These are phyloP conservation scores for Xerocomellus intermedius DNA, from an alignment of 768 basidiomycete genomes.

Conservation along the genomic window DNA sequence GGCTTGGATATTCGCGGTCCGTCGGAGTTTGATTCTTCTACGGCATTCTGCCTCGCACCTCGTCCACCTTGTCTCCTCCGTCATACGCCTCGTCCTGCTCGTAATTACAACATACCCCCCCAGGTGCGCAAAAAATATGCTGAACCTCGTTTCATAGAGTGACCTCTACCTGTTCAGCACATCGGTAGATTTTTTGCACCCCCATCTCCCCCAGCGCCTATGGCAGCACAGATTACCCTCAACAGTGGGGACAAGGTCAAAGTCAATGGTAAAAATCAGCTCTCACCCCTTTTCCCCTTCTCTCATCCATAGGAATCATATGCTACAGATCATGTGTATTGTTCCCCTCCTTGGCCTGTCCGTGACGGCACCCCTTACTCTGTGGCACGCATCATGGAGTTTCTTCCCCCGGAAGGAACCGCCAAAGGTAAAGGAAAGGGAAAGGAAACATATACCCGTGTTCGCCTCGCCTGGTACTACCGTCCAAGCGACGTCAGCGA, in stretches of 20 bases:
- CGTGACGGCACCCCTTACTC: conserved; percentile 95
- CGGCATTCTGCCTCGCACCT: conserved; percentile 34
- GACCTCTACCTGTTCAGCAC: conserved; percentile 4
- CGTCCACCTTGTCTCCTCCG: conserved; percentile 36
- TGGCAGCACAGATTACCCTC: conserved; percentile 49
- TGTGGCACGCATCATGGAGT: conserved; percentile 96
- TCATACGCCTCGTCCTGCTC: conserved; percentile 26
- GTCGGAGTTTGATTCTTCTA: conserved; percentile 36
- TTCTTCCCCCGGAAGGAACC: conserved; percentile 76
- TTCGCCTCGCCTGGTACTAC: conserved; percentile 94
- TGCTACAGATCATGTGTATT: conserved; percentile 91
- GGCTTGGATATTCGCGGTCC: conserved; percentile 31
- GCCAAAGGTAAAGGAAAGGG: conserved; percentile 65
- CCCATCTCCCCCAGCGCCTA: conserved; percentile 20
- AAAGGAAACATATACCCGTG: conserved; percentile 73
- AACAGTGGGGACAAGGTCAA: conserved; percentile 83
- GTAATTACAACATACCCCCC: conserved; percentile 17
- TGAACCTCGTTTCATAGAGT: background rate
- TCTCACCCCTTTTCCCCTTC: conserved; percentile 13
- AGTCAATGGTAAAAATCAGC: conserved; percentile 69
- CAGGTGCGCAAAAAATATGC: conserved; percentile 27
- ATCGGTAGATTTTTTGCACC: conserved; percentile 28
- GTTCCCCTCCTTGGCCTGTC: conserved; percentile 88
- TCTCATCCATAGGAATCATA: conserved; percentile 26
- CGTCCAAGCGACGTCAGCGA: conserved; percentile 95